Evolutionary conservation across 345 rosid genomes (phyloP).

Genomic region (Salix caprea): DNA sequence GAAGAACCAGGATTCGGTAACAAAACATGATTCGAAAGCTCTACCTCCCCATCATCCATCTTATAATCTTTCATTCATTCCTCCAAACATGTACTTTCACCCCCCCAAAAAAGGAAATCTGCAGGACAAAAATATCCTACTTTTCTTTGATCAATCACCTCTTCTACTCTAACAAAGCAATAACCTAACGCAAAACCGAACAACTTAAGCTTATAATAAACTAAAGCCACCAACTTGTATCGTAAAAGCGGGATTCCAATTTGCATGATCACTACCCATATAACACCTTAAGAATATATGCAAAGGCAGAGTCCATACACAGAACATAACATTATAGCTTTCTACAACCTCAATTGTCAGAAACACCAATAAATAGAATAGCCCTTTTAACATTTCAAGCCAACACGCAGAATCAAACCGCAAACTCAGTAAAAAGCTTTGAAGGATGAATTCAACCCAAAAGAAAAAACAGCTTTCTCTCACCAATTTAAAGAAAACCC

Average conservation of each 20-base stretch:
- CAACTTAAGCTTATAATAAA: not conserved
- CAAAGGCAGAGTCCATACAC: slow-evolving; percentile 16
- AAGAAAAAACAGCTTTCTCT: not conserved
- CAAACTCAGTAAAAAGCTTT: not conserved
- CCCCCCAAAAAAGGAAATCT: slow-evolving; percentile 4
- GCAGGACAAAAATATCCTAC: slow-evolving; percentile 3
- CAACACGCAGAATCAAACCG: slow-evolving; percentile 9
- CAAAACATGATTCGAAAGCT: slow-evolving; percentile 31
- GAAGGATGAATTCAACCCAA: not conserved
- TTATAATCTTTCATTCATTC: slow-evolving; percentile 12
- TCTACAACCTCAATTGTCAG: slow-evolving; percentile 9
- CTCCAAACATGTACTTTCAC: slow-evolving; percentile 1
- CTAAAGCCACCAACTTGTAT: not conserved
- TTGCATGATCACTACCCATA: not conserved
- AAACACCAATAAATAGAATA: slow-evolving; percentile 3
- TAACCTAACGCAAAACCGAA: not conserved
- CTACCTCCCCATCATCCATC: slow-evolving; percentile 46
- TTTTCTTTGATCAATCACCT: slow-evolving; percentile 2
- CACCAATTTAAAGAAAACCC: slow-evolving; percentile 30
- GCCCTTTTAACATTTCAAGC: slow-evolving; percentile 2
- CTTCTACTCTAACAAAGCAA: not conserved
- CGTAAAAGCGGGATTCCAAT: slow-evolving; percentile 7
- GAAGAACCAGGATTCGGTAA: slow-evolving; percentile 25
- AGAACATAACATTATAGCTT: slow-evolving; percentile 9
- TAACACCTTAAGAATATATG: slow-evolving; percentile 25